A percentile compares a stretch with the other conserved stretches of the same genome.
These are phyloP conservation scores for Cladosporium sp. DNA, from an alignment of 2,329 filamentous ascomycete genomes.

Conservation along the genomic window DNA sequence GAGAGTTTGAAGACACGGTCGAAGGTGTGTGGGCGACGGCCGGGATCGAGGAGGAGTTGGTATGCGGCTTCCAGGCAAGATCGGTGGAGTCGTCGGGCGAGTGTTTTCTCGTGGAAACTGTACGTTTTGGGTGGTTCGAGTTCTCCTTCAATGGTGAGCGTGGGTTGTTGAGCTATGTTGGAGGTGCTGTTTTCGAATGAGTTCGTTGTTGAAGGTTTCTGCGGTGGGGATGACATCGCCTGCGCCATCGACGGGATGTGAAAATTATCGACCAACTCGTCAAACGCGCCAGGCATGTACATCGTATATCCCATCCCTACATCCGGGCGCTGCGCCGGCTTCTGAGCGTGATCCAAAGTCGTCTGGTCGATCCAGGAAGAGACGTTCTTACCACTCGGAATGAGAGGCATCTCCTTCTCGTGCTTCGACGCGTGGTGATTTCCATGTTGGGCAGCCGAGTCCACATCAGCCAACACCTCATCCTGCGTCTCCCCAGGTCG, in stretches of 20 bases:
- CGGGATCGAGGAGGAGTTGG: slow-evolving; percentile 52
- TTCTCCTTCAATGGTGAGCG: neutral
- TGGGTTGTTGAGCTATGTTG: neutral
- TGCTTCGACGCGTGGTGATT: neutral
- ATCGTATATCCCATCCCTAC: slow-evolving; percentile 26
- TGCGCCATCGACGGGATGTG: slow-evolving; percentile 1
- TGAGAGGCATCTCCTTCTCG: neutral
- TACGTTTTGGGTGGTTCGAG: slow-evolving; percentile 41
- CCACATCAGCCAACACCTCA: slow-evolving; percentile 3
- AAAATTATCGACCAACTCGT: slow-evolving; percentile 8
- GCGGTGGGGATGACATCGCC: neutral
- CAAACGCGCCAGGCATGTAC: slow-evolving; percentile 12
- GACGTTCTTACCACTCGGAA: slow-evolving; percentile 19
- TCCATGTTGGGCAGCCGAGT: neutral
- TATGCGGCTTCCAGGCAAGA: slow-evolving; percentile 60
- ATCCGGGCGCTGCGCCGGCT: slow-evolving; percentile 7
- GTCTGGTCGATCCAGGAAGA: slow-evolving; percentile 25
- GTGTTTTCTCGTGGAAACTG: slow-evolving; percentile 60
- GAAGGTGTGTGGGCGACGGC: slow-evolving; percentile 17
- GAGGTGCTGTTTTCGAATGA: neutral
- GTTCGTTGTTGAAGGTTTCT: neutral
- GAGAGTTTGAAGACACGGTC: slow-evolving; percentile 26
- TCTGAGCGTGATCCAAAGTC: slow-evolving; percentile 11
- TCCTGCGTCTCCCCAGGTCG: slow-evolving; percentile 15
- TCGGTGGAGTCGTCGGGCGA: slow-evolving; percentile 68